Percentiles rank a stretch among this genome's conserved stretches.
Evolutionary conservation across 768 basidiomycete species (phyloP).

Genomic region (Daedaleopsis nitida): DNA sequence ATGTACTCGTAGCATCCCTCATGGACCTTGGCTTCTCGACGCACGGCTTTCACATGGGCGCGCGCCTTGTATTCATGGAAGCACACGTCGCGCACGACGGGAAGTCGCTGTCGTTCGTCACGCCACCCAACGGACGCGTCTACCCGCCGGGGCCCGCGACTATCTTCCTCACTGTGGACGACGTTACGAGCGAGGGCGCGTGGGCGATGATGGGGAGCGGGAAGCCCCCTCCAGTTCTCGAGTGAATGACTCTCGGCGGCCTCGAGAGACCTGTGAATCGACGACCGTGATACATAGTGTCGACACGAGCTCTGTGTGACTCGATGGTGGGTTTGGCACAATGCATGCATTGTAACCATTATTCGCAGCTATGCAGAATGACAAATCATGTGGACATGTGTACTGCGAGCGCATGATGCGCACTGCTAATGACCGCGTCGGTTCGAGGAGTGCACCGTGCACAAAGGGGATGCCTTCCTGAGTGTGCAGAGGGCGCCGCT

Average conservation of each 20-base stretch:
- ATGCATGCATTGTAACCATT: too few species aligned
- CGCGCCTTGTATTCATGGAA: conserved; percentile 68
- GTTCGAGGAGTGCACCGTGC: too few species aligned
- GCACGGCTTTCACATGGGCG: conserved; percentile 74
- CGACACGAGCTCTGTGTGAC: too few species aligned
- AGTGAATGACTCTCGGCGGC: conserved; percentile 20
- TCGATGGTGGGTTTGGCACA: too few species aligned
- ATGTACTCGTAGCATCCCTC: conserved; percentile 52
- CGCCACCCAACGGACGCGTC: conserved; percentile 62
- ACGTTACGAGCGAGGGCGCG: conserved; percentile 61
- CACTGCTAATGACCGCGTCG: too few species aligned
- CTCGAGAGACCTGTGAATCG: too few species aligned
- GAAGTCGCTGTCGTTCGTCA: conserved; percentile 53
- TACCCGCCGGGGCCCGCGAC: conserved; percentile 86
- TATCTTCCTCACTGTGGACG: conserved; percentile 66
- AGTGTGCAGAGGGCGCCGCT: too few species aligned
- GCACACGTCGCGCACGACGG: conserved; percentile 46
- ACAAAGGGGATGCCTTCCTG: too few species aligned
- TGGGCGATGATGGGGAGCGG: conserved; percentile 75
- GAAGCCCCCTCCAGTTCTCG: conserved; percentile 56
- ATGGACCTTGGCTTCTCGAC: conserved; percentile 85
- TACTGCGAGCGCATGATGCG: too few species aligned
- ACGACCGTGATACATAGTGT: too few species aligned
- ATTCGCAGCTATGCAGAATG: too few species aligned
- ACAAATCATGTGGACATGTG: too few species aligned